Percentiles rank a stretch among this genome's conserved stretches.
These are phyloP conservation scores for Fusarium oxysporum DNA, from an alignment of 2,329 filamentous ascomycete species.

Conservation along the genomic window DNA sequence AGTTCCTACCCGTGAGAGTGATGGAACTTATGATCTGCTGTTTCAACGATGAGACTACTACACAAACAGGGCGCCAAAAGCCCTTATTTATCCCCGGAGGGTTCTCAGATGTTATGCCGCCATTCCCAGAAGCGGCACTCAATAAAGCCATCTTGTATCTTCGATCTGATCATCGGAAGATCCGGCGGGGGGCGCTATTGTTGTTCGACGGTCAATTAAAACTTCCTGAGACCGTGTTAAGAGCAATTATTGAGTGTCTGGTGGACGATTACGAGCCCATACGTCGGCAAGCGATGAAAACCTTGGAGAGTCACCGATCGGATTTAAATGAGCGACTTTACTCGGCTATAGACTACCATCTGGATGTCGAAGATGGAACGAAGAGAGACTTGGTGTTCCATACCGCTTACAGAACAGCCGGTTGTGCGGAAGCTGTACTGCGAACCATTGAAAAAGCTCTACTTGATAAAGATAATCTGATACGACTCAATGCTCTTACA, in stretches of 20 bases:
- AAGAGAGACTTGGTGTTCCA: not conserved
- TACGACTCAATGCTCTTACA: not conserved
- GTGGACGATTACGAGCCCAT: not conserved
- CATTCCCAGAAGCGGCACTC: not conserved
- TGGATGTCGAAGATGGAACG: not conserved
- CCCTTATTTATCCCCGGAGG: not conserved
- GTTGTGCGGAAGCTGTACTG: too few species aligned
- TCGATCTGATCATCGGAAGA: not conserved
- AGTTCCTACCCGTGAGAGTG: not conserved
- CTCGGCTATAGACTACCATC: not conserved
- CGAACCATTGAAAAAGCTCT: not conserved
- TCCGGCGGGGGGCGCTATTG: not conserved
- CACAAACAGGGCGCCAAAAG: fast-evolving
- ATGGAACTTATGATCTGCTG: not conserved
- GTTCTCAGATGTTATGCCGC: not conserved
- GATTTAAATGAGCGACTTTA: not conserved
- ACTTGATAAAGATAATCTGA: not conserved
- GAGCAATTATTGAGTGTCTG: not conserved
- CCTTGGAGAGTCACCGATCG: not conserved
- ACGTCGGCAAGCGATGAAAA: not conserved
- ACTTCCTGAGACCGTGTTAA: not conserved
- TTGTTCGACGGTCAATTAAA: not conserved
- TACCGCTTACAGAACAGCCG: not conserved
- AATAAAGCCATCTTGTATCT: not conserved
- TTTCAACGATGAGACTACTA: not conserved